A percentile compares a stretch with the other conserved stretches of the same genome.
Conservation (phyloP, 1,284 basidiomycete genomes). For the Heterobasidion annosum region DNA sequence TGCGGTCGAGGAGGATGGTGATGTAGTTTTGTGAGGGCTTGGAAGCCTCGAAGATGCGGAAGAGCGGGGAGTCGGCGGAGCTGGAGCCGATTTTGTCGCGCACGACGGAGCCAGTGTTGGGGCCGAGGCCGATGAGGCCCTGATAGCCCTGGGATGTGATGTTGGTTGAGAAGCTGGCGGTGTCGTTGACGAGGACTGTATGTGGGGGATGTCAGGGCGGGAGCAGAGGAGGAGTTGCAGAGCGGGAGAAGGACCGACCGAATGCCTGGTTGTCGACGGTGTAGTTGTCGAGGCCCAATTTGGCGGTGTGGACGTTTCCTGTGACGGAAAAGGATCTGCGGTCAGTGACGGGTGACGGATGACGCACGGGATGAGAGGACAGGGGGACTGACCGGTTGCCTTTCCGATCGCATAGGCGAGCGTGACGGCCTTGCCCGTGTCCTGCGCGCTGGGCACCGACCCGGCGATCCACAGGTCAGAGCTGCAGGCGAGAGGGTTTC, state of each 20-base stretch:
- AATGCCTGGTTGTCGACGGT: conserved; percentile 52
- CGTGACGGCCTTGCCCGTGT: conserved; percentile 30
- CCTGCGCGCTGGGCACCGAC: conserved; percentile 28
- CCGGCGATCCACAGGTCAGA: conserved; percentile 55
- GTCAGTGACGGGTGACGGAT: not conserved
- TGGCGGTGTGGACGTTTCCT: conserved; percentile 47
- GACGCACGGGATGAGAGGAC: not conserved
- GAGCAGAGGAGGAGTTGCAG: too few species aligned
- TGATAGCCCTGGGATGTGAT: conserved; percentile 14
- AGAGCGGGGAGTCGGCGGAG: conserved; percentile 36
- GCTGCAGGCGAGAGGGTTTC: conserved; percentile 18
- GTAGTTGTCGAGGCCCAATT: conserved; percentile 45
- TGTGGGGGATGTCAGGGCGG: not conserved
- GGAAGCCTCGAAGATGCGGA: conserved; percentile 54
- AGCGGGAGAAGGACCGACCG: conserved; percentile 28
- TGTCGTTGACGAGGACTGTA: too few species aligned
- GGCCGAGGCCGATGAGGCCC: conserved; percentile 32
- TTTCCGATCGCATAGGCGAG: conserved; percentile 44
- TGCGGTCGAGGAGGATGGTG: conserved; percentile 32
- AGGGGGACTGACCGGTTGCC: conserved; percentile 29
- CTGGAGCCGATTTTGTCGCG: conserved; percentile 14
- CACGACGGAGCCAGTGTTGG: conserved; percentile 23
- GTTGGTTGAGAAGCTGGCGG: conserved; percentile 15
- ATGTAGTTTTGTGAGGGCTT: conserved; percentile 40
- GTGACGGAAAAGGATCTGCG: not conserved